Conservation (phyloP, 2,329 filamentous ascomycete genomes). For the Aureobasidium sp. region DNA sequence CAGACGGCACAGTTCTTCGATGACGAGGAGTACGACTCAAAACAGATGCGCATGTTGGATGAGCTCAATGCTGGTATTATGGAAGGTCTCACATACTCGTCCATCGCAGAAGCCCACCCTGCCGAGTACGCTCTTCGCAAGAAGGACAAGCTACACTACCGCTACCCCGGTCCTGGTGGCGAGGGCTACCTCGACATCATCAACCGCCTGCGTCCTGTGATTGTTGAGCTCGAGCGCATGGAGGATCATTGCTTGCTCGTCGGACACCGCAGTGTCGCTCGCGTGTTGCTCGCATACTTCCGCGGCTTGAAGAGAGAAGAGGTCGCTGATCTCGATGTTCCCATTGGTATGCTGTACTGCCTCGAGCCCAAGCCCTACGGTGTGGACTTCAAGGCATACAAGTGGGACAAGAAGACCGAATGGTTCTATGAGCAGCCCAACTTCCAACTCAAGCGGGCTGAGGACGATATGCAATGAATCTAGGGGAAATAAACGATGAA, state of each 20-base stretch:
- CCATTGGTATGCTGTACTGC: conserved; percentile 86
- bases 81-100: conserved; percentile 89
- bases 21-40: conserved; percentile 92
- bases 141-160: conserved; percentile 86
- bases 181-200: conserved; percentile 97
- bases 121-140: conserved; percentile 76
- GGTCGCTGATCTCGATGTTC: conserved; percentile 90
- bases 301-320: conserved; percentile 84
- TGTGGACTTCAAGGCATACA: conserved; percentile 92
- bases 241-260: conserved; percentile 91
- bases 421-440: conserved; percentile 84
- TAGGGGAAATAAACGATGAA: background rate
- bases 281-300: conserved; percentile 93
- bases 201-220: conserved; percentile 88
- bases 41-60: conserved; percentile 96
- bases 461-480: conserved; percentile 29
- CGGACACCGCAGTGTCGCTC: conserved; percentile 83
- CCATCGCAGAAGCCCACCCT: conserved; percentile 71
- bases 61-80: conserved; percentile 90
- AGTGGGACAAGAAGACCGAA: conserved; percentile 68
- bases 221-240: conserved; percentile 94
- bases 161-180: conserved; percentile 72
- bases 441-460: conserved; percentile 64
- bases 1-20: conserved; percentile 87
- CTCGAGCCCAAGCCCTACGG: conserved; percentile 97